Conservation (phyloP, 2,329 filamentous ascomycete genomes). For the Aspergillus fumigatus region DNA sequence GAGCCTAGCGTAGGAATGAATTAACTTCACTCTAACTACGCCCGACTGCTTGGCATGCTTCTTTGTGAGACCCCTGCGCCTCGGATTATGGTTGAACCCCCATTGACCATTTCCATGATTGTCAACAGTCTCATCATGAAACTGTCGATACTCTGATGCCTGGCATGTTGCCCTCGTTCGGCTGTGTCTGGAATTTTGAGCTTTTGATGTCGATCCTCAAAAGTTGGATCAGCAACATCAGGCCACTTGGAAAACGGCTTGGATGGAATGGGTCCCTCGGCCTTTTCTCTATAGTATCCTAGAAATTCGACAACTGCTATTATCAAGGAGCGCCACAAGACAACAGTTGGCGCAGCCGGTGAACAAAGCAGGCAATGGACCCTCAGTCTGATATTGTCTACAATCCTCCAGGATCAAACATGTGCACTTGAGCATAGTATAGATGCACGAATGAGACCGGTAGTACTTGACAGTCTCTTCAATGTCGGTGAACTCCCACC, state of each 20-base stretch:
- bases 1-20: too few species aligned
- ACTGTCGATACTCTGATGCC: slow-evolving; percentile 28
- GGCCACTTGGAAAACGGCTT: slow-evolving; percentile 30
- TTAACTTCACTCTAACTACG: too few species aligned
- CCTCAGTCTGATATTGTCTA: slow-evolving; percentile 32
- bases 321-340: slow-evolving; percentile 41
- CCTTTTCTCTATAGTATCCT: slow-evolving; percentile 32
- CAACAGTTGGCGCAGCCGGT: slow-evolving; percentile 44
- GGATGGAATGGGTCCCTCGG: slow-evolving; percentile 26
- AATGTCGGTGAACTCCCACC: slow-evolving; percentile 17
- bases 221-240: slow-evolving; percentile 21
- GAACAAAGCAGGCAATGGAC: slow-evolving; percentile 31
- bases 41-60: too few species aligned
- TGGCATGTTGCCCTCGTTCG: slow-evolving; percentile 24
- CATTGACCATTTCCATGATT: too few species aligned
- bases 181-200: slow-evolving; percentile 27
- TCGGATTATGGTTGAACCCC: too few species aligned
- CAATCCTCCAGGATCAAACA: slow-evolving; percentile 38
- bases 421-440: slow-evolving; percentile 39
- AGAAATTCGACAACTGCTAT: slow-evolving; percentile 26
- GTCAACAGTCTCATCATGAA: slow-evolving; percentile 2
- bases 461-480: slow-evolving; percentile 1
- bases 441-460: slow-evolving; percentile 37
- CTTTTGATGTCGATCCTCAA: slow-evolving; percentile 23
- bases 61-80: too few species aligned